Conservation (phyloP, 2,329 filamentous ascomycete species). For the Metarhizium guizhouense region DNA sequence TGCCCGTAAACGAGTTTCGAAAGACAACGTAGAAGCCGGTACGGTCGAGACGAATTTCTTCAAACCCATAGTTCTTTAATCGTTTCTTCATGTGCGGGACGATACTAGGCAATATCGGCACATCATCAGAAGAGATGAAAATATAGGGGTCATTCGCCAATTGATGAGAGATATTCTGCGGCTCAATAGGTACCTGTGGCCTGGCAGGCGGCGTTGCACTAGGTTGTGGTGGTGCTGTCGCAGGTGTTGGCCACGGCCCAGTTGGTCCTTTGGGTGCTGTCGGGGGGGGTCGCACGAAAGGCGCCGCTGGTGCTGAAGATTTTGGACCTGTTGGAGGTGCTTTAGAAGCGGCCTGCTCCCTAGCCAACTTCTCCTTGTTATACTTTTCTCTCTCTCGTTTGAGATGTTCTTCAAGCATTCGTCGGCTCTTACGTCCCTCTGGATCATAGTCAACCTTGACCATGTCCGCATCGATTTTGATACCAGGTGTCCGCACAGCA, state of each 20-base stretch:
- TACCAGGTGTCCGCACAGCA: constrained; percentile 67
- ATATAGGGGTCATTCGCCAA: constrained; percentile 79
- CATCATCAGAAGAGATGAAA: constrained; percentile 77
- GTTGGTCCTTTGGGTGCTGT: constrained; percentile 83
- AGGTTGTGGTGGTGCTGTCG: constrained; percentile 17
- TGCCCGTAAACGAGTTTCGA: constrained; percentile 64
- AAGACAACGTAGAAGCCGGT: constrained; percentile 93
- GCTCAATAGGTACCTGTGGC: constrained; percentile 48
- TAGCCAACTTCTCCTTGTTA: constrained; percentile 25
- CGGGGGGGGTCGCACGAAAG: constrained; percentile 52
- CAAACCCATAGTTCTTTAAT: constrained; percentile 72
- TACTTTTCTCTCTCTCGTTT: constrained; percentile 58
- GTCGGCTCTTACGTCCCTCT: constrained; percentile 73
- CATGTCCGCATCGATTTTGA: constrained; percentile 66
- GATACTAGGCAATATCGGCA: constrained; percentile 79
- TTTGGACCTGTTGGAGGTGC: constrained; percentile 29
- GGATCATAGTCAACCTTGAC: constrained; percentile 84
- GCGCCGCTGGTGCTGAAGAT: constrained; percentile 14
- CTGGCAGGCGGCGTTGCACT: constrained; percentile 14
- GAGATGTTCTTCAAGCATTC: constrained; percentile 67
- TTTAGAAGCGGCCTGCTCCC: constrained; percentile 21
- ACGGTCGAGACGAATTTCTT: constrained; percentile 73
- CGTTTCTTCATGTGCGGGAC: constrained; percentile 85
- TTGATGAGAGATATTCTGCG: constrained; percentile 55
- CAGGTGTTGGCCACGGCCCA: constrained; percentile 26